Evolutionary conservation across 2,329 filamentous ascomycete genomes (phyloP).

Genomic region (Biscogniauxia mediterranea): DNA sequence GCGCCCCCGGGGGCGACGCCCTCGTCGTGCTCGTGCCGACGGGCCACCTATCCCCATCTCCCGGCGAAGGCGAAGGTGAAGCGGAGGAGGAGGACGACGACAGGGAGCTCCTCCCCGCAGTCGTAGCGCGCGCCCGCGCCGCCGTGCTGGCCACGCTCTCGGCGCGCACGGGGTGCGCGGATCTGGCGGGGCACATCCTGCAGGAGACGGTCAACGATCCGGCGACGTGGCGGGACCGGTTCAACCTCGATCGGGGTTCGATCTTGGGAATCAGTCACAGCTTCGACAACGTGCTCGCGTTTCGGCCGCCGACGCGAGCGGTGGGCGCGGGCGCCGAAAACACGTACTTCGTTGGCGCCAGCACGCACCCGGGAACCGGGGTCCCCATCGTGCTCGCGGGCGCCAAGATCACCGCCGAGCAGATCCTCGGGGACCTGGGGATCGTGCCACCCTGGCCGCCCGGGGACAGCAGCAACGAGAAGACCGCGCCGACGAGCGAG

Average conservation of each 20-base stretch:
- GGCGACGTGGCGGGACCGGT: constrained; percentile 60
- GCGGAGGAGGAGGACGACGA: too few species aligned
- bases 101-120: constrained; percentile 33
- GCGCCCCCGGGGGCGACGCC: constrained; percentile 64
- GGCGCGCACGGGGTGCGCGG: constrained; percentile 55
- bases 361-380: constrained; percentile 73
- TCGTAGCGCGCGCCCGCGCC: constrained; percentile 57
- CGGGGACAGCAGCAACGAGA: neutral
- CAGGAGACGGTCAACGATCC: constrained; percentile 68
- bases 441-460: constrained; percentile 30
- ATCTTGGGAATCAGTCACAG: constrained; percentile 70
- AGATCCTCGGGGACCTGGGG: constrained; percentile 39
- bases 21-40: constrained; percentile 71
- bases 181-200: constrained; percentile 47
- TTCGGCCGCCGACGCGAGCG: constrained; percentile 60
- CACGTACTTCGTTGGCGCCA: constrained; percentile 72
- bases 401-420: constrained; percentile 55
- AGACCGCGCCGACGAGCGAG: neutral
- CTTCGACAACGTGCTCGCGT: constrained; percentile 71
- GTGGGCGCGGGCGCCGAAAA: constrained; percentile 39
- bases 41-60: constrained; percentile 52
- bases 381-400: constrained; percentile 73
- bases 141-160: constrained; percentile 62
- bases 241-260: constrained; percentile 73
- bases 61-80: too few species aligned